These are phyloP conservation scores for Apophysomyces trapeziformis DNA, from an alignment of 371 early-diverging fungal species.

Conservation along the genomic window DNA sequence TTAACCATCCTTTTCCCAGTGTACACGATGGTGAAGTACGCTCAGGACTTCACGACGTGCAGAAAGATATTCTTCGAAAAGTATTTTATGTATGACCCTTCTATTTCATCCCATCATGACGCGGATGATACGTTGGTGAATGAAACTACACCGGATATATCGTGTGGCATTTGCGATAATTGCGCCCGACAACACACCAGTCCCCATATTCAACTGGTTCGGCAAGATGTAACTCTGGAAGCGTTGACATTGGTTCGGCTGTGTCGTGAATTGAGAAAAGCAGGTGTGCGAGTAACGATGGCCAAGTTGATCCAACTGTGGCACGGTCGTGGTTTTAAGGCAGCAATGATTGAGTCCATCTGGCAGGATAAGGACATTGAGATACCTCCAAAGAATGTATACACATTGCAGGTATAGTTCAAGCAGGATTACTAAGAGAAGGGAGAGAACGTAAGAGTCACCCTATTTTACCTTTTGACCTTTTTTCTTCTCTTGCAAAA, in stretches of 20 bases:
- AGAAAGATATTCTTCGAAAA: slow-evolving; percentile 70
- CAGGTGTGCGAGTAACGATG: slow-evolving; percentile 57
- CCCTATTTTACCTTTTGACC: background rate
- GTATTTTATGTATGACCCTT: slow-evolving; percentile 57
- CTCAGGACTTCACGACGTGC: slow-evolving; percentile 65
- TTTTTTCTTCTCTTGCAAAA: background rate
- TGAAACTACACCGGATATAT: slow-evolving; percentile 38
- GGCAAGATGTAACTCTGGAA: slow-evolving; percentile 41
- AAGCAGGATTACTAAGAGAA: background rate
- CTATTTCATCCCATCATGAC: slow-evolving; percentile 10
- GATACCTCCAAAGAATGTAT: slow-evolving; percentile 39
- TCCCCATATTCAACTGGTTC: slow-evolving; percentile 7
- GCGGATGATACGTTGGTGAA: slow-evolving; percentile 30
- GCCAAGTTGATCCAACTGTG: slow-evolving; percentile 53
- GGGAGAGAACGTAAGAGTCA: background rate
- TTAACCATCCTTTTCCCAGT: slow-evolving; percentile 29
- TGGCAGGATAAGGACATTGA: slow-evolving; percentile 31
- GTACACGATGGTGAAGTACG: slow-evolving; percentile 67
- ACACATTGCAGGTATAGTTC: slow-evolving; percentile 30
- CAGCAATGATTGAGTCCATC: slow-evolving; percentile 38
- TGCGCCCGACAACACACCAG: slow-evolving; percentile 31
- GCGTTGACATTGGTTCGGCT: slow-evolving; percentile 52
- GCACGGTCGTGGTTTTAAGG: slow-evolving; percentile 47
- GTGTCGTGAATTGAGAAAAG: slow-evolving; percentile 32
- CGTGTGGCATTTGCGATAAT: slow-evolving; percentile 62